Evolutionary conservation across 1,284 basidiomycete species (phyloP).

Genomic region (Wolfiporia cocos): DNA sequence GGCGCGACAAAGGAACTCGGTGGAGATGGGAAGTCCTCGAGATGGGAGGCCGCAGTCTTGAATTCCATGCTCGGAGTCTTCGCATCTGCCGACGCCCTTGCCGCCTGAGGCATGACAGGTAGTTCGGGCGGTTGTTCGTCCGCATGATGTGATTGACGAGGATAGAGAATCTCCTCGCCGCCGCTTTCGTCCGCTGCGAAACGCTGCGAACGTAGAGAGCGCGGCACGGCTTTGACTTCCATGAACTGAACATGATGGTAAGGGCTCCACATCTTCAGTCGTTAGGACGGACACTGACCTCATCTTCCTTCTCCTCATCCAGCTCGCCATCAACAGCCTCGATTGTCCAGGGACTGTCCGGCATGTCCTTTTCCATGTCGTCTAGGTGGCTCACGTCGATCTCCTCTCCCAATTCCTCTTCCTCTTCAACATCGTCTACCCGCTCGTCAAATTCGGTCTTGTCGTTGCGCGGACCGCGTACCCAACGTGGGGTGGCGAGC

Average conservation of each 20-base stretch:
- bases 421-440: slow-evolving; percentile 37
- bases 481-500: slow-evolving; percentile 95
- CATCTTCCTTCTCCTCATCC: slow-evolving; percentile 64
- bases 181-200: slow-evolving; percentile 75
- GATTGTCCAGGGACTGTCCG: slow-evolving; percentile 83
- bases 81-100: not conserved
- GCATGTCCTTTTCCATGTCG: slow-evolving; percentile 32
- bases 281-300: slow-evolving; percentile 35
- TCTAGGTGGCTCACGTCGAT: slow-evolving; percentile 35
- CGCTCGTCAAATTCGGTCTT: slow-evolving; percentile 33
- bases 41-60: too few relatives aligned
- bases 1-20: slow-evolving; percentile 57
- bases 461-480: slow-evolving; percentile 31
- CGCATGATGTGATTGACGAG: slow-evolving; percentile 44
- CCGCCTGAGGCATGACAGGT: slow-evolving; percentile 14
- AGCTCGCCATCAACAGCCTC: slow-evolving; percentile 76
- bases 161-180: slow-evolving; percentile 78
- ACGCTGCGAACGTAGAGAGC: slow-evolving; percentile 46
- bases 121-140: slow-evolving; percentile 21
- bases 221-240: slow-evolving; percentile 37
- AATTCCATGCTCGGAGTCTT: slow-evolving; percentile 9
- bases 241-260: slow-evolving; percentile 19
- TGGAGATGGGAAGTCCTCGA: slow-evolving; percentile 35
- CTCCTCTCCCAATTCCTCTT: slow-evolving; percentile 31
- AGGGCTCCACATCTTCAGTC: too few relatives aligned